These are phyloP conservation scores for Tuber brumale DNA, from an alignment of 495 filamentous ascomycete genomes.

Conservation along the genomic window DNA sequence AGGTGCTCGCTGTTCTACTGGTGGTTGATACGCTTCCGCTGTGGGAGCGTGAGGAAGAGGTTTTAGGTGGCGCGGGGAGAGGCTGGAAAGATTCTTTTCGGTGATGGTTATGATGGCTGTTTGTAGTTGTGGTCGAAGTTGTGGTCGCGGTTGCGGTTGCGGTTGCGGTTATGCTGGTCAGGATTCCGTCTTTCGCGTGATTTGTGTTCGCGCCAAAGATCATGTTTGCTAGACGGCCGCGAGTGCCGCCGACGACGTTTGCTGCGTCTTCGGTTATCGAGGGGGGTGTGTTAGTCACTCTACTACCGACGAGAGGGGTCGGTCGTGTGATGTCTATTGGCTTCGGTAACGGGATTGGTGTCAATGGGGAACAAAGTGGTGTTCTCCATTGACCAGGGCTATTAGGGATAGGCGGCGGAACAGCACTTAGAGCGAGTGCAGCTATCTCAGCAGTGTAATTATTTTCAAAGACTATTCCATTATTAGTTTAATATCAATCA, in stretches of 20 bases:
- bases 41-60: neutral
- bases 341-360: constrained; percentile 14
- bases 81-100: constrained; percentile 5
- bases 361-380: constrained; percentile 20
- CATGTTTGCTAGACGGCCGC: constrained; percentile 35
- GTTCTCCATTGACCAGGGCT: constrained; percentile 35
- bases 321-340: constrained; percentile 7
- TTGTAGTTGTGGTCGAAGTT: constrained; percentile 8
- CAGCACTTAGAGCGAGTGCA: constrained; percentile 46
- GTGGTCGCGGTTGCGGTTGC: constrained; percentile 31
- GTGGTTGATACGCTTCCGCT: constrained; percentile 28
- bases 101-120: neutral
- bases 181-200: constrained; percentile 32
- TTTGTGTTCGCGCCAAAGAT: constrained; percentile 36
- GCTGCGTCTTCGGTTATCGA: constrained; percentile 12
- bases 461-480: constrained; percentile 51
- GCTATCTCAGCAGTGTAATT: constrained; percentile 60
- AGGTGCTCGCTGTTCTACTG: constrained; percentile 23
- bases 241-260: constrained; percentile 27
- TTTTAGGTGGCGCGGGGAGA: constrained; percentile 7
- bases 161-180: constrained; percentile 31
- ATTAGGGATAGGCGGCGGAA: constrained; percentile 42
- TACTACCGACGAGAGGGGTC: constrained; percentile 13
- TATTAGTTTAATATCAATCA: constrained; percentile 6
- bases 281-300: constrained; percentile 3